Percentiles rank a stretch among this genome's conserved stretches.
Evolutionary conservation across 2,329 filamentous ascomycete species (phyloP).

Genomic region (Penicillium sp.): DNA sequence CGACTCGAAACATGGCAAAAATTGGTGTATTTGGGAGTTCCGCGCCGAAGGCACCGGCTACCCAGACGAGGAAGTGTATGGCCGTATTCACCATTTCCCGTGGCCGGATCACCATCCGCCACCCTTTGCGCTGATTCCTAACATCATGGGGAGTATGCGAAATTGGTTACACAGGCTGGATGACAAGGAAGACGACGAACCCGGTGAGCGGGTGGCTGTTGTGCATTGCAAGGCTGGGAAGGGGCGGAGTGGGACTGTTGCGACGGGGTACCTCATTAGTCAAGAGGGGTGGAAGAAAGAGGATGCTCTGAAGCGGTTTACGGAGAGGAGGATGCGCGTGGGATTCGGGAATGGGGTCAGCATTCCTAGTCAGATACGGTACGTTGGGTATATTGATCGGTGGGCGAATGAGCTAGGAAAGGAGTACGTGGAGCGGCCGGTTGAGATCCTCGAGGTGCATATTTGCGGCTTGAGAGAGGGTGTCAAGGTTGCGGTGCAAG

Average conservation of each 20-base stretch:
- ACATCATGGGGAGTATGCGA: slow-evolving; percentile 88
- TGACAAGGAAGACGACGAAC: slow-evolving; percentile 22
- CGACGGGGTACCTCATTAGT: slow-evolving; percentile 84
- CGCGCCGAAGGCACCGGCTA: slow-evolving; percentile 95
- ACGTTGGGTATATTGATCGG: slow-evolving; percentile 81
- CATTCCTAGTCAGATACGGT: slow-evolving; percentile 88
- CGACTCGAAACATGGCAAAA: slow-evolving; percentile 73
- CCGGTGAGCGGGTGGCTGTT: slow-evolving; percentile 66
- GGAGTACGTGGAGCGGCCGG: slow-evolving; percentile 73
- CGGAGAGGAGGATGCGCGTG: slow-evolving; percentile 81
- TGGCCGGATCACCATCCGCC: slow-evolving; percentile 98
- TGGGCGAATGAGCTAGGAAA: slow-evolving; percentile 73
- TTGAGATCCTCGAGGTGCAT: slow-evolving; percentile 86
- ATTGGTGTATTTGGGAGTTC: slow-evolving; percentile 98
- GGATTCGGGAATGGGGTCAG: slow-evolving; percentile 86
- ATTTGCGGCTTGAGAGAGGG: slow-evolving; percentile 85
- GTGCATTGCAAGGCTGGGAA: slow-evolving; percentile 98
- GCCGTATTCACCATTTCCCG: slow-evolving; percentile 83
- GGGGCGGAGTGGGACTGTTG: slow-evolving; percentile 82
- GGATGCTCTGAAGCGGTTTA: slow-evolving; percentile 67
- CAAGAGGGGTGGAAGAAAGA: slow-evolving; percentile 71
- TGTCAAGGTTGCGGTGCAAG: slow-evolving; percentile 82
- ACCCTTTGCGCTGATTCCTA: slow-evolving; percentile 81
- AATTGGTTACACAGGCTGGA: slow-evolving; percentile 67
- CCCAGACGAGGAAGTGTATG: slow-evolving; percentile 83